phyloP scores from a whole-genome alignment of 2,329 filamentous ascomycete species.

The Didymella lethalis region DNA sequence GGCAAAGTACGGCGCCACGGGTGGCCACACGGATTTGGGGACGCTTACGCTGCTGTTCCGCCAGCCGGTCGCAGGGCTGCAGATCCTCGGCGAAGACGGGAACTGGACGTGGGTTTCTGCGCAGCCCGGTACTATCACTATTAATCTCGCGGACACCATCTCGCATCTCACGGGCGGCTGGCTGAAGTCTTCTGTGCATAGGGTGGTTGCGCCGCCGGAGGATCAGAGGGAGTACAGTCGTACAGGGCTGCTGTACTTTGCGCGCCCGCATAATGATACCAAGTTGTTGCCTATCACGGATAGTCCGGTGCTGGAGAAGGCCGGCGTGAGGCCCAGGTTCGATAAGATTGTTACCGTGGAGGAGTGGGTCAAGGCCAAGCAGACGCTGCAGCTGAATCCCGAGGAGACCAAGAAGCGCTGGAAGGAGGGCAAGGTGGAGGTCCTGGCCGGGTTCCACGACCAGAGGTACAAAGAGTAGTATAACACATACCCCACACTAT shows the following conservation, averaged over 20 bases:
- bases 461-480: conserved; percentile 34
- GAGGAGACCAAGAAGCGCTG: conserved; percentile 34
- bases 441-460: conserved; percentile 34
- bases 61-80: conserved; percentile 65
- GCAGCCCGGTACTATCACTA: conserved; percentile 52
- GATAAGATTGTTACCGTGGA: conserved; percentile 54
- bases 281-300: conserved; percentile 51
- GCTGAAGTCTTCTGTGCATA: conserved; percentile 59
- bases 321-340: conserved; percentile 47
- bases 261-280: conserved; percentile 53
- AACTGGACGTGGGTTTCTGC: conserved; percentile 55
- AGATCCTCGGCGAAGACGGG: conserved; percentile 56
- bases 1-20: conserved; percentile 55
- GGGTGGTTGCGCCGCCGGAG: conserved; percentile 58
- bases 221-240: conserved; percentile 60
- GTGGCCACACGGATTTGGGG: conserved; percentile 65
- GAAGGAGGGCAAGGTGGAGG: conserved; percentile 35
- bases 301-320: conserved; percentile 45
- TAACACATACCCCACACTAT: too few relatives aligned
- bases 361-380: conserved; percentile 38
- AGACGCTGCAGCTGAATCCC: conserved; percentile 37
- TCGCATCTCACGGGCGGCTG: conserved; percentile 53
- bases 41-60: conserved; percentile 66
- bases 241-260: conserved; percentile 62
- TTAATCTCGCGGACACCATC: conserved; percentile 54